A percentile compares a stretch with the other conserved stretches of the same genome.
Conservation (phyloP, 2,329 filamentous ascomycete species). For the Alternaria sp. region DNA sequence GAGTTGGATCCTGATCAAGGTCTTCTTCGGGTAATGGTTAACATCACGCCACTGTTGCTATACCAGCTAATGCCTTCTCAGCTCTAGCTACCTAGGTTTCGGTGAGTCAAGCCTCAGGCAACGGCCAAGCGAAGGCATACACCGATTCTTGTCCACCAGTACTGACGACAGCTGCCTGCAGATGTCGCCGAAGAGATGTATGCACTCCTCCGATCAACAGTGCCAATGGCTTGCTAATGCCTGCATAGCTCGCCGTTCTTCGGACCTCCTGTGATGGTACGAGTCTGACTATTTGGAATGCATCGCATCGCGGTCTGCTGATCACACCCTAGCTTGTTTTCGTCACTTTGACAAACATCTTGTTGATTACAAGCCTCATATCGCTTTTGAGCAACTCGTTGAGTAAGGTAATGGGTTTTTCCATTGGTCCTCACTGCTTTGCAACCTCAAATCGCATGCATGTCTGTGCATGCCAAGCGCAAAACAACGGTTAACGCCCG, state of each 20-base stretch:
- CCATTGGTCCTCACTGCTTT: slow-evolving; percentile 25
- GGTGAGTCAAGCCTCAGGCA: slow-evolving; percentile 51
- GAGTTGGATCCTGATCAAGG: slow-evolving; percentile 77
- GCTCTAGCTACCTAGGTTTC: slow-evolving; percentile 75
- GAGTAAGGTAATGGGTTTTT: slow-evolving; percentile 55
- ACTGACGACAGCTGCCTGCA: slow-evolving; percentile 35
- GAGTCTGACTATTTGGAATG: slow-evolving; percentile 41
- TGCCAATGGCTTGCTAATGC: slow-evolving; percentile 15
- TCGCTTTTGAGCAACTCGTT: slow-evolving; percentile 81
- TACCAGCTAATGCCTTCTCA: slow-evolving; percentile 16
- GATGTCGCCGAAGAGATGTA: slow-evolving; percentile 57
- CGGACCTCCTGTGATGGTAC: slow-evolving; percentile 60
- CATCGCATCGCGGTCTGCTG: slow-evolving; percentile 31
- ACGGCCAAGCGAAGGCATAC: not conserved
- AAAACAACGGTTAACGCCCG: slow-evolving; percentile 15
- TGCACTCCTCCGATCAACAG: not conserved
- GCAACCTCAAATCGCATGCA: slow-evolving; percentile 13
- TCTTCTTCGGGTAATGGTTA: slow-evolving; percentile 71
- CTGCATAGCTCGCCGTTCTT: slow-evolving; percentile 55
- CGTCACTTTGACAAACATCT: slow-evolving; percentile 76
- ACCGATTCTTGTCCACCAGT: slow-evolving; percentile 14
- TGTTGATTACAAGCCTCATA: slow-evolving; percentile 79
- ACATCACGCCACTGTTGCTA: not conserved
- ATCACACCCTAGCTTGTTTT: slow-evolving; percentile 65
- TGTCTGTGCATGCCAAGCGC: slow-evolving; percentile 25